Conservation (phyloP, 2,329 filamentous ascomycete species). For the Stylonectria norvegica region DNA sequence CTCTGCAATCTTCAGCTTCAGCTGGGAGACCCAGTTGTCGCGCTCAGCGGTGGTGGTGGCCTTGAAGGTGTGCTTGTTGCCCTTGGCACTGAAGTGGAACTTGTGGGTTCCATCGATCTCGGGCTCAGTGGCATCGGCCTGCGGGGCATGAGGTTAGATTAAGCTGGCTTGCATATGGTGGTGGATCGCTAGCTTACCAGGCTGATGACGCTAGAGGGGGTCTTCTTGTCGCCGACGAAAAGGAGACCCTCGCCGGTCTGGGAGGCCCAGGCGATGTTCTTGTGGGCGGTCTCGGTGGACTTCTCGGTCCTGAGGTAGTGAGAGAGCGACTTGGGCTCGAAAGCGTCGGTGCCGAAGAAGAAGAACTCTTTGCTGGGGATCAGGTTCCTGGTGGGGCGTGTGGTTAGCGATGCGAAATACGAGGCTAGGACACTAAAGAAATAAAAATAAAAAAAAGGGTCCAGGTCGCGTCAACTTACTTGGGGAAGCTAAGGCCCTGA, state of each 20-base stretch:
- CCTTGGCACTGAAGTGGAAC: constrained; percentile 81
- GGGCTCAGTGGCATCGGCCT: constrained; percentile 66
- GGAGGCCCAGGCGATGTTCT: constrained; percentile 81
- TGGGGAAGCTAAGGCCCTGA: constrained; percentile 74
- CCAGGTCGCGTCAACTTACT: constrained; percentile 55
- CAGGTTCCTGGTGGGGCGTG: constrained; percentile 61
- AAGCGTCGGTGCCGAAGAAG: constrained; percentile 72
- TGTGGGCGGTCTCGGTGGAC: constrained; percentile 68
- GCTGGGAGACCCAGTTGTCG: constrained; percentile 84
- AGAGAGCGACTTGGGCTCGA: constrained; percentile 70
- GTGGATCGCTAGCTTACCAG: constrained; percentile 59
- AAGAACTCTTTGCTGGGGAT: constrained; percentile 92
- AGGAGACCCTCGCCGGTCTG: constrained; percentile 94
- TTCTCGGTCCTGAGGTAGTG: constrained; percentile 87
- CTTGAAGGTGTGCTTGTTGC: constrained; percentile 94
- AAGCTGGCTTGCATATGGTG: constrained; percentile 11
- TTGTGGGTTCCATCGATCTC: constrained; percentile 72
- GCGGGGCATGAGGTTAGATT: constrained; percentile 1
- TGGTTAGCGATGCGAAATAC: constrained; percentile 19
- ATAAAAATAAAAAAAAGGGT: no score
- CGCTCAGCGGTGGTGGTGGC: constrained; percentile 70
- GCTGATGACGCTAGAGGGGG: constrained; percentile 78
- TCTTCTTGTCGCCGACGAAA: constrained; percentile 83
- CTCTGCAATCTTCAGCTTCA: constrained; percentile 79
- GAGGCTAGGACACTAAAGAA: constrained; percentile 3